These are phyloP conservation scores for Barnettozyma populi DNA, from an alignment of 805 yeast genomes.

Conservation along the genomic window DNA sequence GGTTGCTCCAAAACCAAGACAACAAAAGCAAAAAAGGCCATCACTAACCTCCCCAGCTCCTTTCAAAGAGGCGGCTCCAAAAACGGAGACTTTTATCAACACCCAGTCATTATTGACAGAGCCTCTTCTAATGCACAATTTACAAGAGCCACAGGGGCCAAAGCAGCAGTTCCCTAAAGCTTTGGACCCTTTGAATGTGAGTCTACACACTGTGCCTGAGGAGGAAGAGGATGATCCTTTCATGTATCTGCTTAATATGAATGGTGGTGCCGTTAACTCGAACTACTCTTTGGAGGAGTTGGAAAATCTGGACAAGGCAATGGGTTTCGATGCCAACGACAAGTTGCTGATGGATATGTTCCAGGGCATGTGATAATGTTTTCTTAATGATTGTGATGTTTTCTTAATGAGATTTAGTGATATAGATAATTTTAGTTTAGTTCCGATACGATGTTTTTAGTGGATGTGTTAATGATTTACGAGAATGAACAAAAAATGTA, in stretches of 20 bases:
- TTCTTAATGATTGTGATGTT: constrained; percentile 9
- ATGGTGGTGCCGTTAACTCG: constrained; percentile 12
- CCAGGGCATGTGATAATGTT: constrained; percentile 13
- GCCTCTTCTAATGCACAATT: constrained; percentile 5
- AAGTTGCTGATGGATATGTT: constrained; percentile 23
- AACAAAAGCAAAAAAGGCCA: neutral
- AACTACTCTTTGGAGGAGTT: constrained; percentile 22
- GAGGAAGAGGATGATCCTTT: constrained; percentile 20
- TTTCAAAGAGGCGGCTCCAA: neutral
- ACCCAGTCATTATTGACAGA: constrained; percentile 5
- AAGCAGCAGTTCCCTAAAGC: neutral
- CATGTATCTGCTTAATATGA: constrained; percentile 17
- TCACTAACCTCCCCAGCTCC: neutral
- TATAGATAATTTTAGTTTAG: neutral
- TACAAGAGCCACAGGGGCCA: constrained; percentile 3
- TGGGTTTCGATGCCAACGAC: constrained; percentile 26
- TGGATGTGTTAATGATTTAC: neutral
- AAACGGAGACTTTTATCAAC: neutral
- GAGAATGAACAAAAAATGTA: neutral
- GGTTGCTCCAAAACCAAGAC: neutral
- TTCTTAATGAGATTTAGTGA: constrained; percentile 9
- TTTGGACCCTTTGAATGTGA: constrained; percentile 8
- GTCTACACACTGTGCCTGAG: neutral
- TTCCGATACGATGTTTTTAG: neutral
- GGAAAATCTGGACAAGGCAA: constrained; percentile 25